Evolutionary conservation across 805 yeast genomes (phyloP), one percentile per base, ranked within the genome.

Genomic region (Kodamaea sagamina): DNA sequence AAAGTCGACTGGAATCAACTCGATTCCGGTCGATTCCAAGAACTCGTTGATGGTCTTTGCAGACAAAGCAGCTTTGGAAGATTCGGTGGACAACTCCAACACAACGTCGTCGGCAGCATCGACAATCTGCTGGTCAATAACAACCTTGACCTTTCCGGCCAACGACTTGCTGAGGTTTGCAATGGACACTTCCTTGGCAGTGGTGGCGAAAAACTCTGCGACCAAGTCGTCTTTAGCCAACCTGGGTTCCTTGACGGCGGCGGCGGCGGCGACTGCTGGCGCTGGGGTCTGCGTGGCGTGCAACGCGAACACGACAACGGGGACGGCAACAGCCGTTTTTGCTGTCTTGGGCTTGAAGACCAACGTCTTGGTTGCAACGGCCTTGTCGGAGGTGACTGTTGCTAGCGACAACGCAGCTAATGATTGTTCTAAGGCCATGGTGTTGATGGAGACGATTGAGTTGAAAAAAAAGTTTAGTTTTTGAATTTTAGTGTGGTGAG

Each of bases 321-420:
- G 96, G 31, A 85, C 81, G 19, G 93, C 86, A 13, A 78, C 64
- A 39, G 86, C 88, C 37, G 88, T 68, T 60, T 89, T 89, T 27
- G 95, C 83, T 37, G 96, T 87, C 69, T 89, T 89, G 55, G 96
- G 96, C 69, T 89, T 89, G 78, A 89, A 89, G 19, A 89, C 89
- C 48, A 89, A 71, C 4, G 90, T 77, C 65, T 89, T 89, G 48
- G 87, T 77, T 21, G 81, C 70, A 19, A 70, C 48, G 2, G 84
- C 74, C 28, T 73, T 69, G 36, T 73, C 82, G 37, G 77, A 63
- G 12, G 74, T 55, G 34, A 76, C 82, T 32, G 78, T 73, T 28
- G 78, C 74, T 52, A 84, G 65, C 32, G 89, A 82, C 48, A 86
- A 71, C 36, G 82, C 75, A 35, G 88, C 81, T 52, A 86, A 76